Conservation (phyloP, 495 filamentous ascomycete genomes). For the Chaetomidium leptoderma region DNA sequence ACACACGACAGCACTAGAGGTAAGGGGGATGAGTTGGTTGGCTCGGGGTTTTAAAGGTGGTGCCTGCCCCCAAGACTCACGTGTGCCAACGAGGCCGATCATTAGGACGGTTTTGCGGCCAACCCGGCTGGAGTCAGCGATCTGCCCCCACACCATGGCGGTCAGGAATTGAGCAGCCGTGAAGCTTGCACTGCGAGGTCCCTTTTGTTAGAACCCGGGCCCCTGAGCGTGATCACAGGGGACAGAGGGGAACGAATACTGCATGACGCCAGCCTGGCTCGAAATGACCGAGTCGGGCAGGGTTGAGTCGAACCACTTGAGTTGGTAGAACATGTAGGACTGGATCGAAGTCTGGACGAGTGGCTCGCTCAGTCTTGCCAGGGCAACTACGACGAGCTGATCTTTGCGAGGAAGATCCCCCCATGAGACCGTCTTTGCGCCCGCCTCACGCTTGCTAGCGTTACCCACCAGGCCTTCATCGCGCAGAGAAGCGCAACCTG, state of each 20-base stretch:
- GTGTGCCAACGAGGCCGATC: slow-evolving; percentile 67
- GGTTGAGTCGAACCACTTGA: slow-evolving; percentile 63
- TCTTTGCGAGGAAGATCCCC: slow-evolving; percentile 64
- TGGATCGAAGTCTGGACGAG: slow-evolving; percentile 73
- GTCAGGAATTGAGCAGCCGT: slow-evolving; percentile 80
- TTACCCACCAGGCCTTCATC: not conserved
- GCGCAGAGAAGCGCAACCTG: not conserved
- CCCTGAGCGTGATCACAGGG: not conserved
- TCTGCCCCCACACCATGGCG: slow-evolving; percentile 77
- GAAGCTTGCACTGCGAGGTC: slow-evolving; percentile 54
- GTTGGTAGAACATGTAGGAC: slow-evolving; percentile 76
- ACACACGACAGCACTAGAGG: slow-evolving; percentile 57
- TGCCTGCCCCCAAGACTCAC: slow-evolving; percentile 24
- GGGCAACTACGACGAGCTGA: slow-evolving; percentile 68
- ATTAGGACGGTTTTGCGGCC: slow-evolving; percentile 75
- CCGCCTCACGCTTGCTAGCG: not conserved
- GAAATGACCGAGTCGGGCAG: slow-evolving; percentile 67
- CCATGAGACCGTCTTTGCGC: slow-evolving; percentile 53
- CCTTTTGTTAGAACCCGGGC: not conserved
- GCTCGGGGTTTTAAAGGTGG: not conserved
- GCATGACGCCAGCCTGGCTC: slow-evolving; percentile 71
- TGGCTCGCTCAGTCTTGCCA: slow-evolving; percentile 73
- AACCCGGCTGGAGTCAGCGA: slow-evolving; percentile 64
- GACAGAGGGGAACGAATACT: slow-evolving; percentile 25
- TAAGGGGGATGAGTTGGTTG: not conserved